Evolutionary conservation across 2,329 filamentous ascomycete species (phyloP), one percentile per base, ranked within the genome.

Genomic region (Penicillium sp.): DNA sequence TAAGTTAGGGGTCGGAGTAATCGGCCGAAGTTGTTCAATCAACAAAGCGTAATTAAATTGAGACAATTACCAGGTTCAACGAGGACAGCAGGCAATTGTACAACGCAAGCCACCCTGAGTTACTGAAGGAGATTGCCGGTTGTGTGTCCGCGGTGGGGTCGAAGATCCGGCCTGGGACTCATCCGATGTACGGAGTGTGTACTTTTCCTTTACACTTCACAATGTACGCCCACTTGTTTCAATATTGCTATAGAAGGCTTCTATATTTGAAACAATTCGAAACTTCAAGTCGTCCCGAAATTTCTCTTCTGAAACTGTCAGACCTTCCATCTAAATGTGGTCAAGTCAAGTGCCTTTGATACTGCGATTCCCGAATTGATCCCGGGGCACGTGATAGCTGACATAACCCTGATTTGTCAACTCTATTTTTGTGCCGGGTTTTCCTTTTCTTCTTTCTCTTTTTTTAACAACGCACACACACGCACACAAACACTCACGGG

Each of bases 351-450:
- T n/a, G n/a, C n/a, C n/a, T n/a, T n/a, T n/a, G n/a, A n/a, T n/a
- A n/a, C n/a, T n/a, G n/a, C n/a, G n/a, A n/a, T n/a, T n/a, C n/a
- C n/a, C n/a, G n/a, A n/a, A n/a, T n/a, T n/a, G n/a, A n/a, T n/a
- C n/a, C n/a, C n/a, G n/a, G n/a, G n/a, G n/a, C 58, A 59, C 58
- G 58, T 61, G 58, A 52, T 12, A 10, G 57, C 41, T 65, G 46
- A 61, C 52, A 49, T 63, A 57, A 59, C 54, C 56, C 41, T 52
- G 59, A 46, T 54, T 53, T 56, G 55, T 55, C 54, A 56, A 51
- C 55, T 35, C 19, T n/a, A n/a, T 25, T 6, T 25, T 57, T 63
- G 54, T 54, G 59, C 51, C 52, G 47, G 56, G 56, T 53, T 52
- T 41, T 56, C 41, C 34, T 40, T 54, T 50, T 52, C 54, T 58